Percentiles rank a stretch among this genome's conserved stretches.
Conservation (phyloP, 768 basidiomycete species). For the Macrolepiota fuliginosa region DNA sequence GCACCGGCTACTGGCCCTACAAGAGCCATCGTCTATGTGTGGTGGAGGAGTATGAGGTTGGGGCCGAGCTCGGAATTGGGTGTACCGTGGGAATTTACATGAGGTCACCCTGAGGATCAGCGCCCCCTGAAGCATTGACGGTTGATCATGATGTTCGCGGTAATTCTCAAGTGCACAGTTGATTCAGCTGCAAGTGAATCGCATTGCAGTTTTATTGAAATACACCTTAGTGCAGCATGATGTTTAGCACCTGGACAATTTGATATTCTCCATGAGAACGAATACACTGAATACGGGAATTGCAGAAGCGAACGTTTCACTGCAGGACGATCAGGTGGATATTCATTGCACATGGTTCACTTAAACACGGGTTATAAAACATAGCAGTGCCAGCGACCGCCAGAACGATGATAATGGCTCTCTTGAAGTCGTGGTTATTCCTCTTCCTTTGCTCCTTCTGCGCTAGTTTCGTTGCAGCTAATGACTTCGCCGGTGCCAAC, state of each 20-base stretch:
- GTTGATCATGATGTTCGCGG: no score
- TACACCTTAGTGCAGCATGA: no score
- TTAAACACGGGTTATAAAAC: not conserved
- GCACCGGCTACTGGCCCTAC: conserved; percentile 70
- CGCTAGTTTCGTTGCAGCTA: conserved; percentile 17
- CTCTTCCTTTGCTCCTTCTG: conserved; percentile 7
- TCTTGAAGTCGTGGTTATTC: conserved; percentile 6
- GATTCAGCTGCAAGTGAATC: no score
- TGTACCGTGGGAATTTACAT: not conserved
- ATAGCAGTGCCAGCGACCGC: not conserved
- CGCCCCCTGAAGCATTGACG: no score
- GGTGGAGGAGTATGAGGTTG: not conserved
- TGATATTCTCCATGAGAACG: not conserved
- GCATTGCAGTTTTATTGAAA: no score
- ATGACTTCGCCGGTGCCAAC: conserved; percentile 27
- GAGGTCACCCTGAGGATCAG: not conserved
- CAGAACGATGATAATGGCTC: not conserved
- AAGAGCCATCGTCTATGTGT: conserved; percentile 45
- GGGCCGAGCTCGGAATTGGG: not conserved
- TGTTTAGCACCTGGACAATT: not conserved
- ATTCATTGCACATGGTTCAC: conserved; percentile 2
- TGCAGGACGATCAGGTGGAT: conserved; percentile 5
- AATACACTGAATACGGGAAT: not conserved
- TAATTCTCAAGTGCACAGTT: no score
- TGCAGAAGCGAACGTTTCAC: not conserved